Evolutionary conservation across 495 filamentous ascomycete species (phyloP).

Genomic region (Talaromyces wortmannii): DNA sequence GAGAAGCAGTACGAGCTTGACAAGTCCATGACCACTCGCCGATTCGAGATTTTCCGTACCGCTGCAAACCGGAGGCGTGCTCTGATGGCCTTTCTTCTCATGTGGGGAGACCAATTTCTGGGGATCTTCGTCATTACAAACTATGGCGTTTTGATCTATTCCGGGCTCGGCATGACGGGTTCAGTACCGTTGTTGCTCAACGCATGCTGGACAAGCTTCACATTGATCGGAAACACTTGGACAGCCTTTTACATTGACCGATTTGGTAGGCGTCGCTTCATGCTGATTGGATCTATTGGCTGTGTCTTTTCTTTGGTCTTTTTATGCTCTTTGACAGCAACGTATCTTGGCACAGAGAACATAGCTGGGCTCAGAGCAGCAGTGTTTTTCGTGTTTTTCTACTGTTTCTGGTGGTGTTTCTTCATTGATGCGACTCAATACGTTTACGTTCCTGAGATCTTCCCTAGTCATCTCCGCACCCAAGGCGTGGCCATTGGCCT

Average conservation of each 20-base stretch:
- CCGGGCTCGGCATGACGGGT: conserved; percentile 20
- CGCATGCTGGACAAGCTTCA: conserved; percentile 27
- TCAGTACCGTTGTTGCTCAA: conserved; percentile 25
- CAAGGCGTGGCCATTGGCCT: conserved; percentile 28
- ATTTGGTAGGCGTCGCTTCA: conserved; percentile 22
- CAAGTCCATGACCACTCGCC: conserved; percentile 5
- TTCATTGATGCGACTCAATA: conserved; percentile 35
- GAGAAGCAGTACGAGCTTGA: conserved; percentile 19
- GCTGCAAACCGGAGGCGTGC: conserved; percentile 24
- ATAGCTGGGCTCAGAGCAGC: conserved; percentile 17
- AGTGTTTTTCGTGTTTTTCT: conserved; percentile 32
- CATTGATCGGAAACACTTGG: conserved; percentile 29
- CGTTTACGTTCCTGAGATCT: conserved; percentile 33
- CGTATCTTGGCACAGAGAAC: conserved; percentile 21
- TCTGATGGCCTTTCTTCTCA: conserved; percentile 21
- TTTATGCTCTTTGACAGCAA: conserved; percentile 20
- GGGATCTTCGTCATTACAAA: conserved; percentile 27
- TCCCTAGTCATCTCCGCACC: conserved; percentile 28
- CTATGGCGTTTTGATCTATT: conserved; percentile 34
- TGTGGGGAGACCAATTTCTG: conserved; percentile 21
- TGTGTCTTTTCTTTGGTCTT: conserved; percentile 15
- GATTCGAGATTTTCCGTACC: conserved; percentile 24
- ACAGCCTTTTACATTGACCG: conserved; percentile 29
- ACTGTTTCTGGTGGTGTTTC: conserved; percentile 28
- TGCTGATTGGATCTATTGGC: conserved; percentile 26